Evolutionary conservation across 495 filamentous ascomycete genomes (phyloP).

Genomic region (Penicillium longicatenatum): DNA sequence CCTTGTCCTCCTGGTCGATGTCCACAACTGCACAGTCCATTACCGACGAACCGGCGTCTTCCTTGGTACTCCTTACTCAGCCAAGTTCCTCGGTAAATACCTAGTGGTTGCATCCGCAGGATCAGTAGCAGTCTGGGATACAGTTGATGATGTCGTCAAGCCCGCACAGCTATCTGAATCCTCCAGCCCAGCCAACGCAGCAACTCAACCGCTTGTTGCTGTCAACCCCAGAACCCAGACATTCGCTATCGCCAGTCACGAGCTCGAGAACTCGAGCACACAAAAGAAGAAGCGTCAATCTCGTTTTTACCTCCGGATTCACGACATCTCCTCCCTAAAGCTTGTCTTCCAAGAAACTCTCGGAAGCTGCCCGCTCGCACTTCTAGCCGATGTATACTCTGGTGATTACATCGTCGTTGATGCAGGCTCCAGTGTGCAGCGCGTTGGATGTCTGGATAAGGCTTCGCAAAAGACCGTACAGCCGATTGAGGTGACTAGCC

Average conservation of each 20-base stretch:
- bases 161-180: slow-evolving; percentile 23
- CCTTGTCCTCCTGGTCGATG: slow-evolving; percentile 40
- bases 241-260: slow-evolving; percentile 33
- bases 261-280: slow-evolving; percentile 1
- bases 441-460: slow-evolving; percentile 61
- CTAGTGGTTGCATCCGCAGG: slow-evolving; percentile 39
- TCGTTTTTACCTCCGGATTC: slow-evolving; percentile 33
- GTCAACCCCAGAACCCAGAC: slow-evolving; percentile 40
- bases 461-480: slow-evolving; percentile 53
- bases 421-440: slow-evolving; percentile 34
- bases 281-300: slow-evolving; percentile 29
- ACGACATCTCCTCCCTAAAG: slow-evolving; percentile 39
- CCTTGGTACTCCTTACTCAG: slow-evolving; percentile 31
- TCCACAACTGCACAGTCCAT: slow-evolving; percentile 32
- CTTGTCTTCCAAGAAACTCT: slow-evolving; percentile 32
- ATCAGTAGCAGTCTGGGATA: slow-evolving; percentile 46
- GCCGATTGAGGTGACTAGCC: slow-evolving; percentile 36
- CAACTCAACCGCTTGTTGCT: slow-evolving; percentile 31
- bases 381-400: slow-evolving; percentile 47
- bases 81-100: slow-evolving; percentile 37
- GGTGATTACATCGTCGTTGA: slow-evolving; percentile 62
- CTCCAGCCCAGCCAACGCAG: slow-evolving; percentile 5
- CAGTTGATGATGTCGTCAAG: slow-evolving; percentile 42
- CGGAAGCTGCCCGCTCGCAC: slow-evolving; percentile 29
- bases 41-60: slow-evolving; percentile 37